phyloP scores from a whole-genome alignment of 2,329 filamentous ascomycete genomes.

The Aspergillus arachidicola region DNA sequence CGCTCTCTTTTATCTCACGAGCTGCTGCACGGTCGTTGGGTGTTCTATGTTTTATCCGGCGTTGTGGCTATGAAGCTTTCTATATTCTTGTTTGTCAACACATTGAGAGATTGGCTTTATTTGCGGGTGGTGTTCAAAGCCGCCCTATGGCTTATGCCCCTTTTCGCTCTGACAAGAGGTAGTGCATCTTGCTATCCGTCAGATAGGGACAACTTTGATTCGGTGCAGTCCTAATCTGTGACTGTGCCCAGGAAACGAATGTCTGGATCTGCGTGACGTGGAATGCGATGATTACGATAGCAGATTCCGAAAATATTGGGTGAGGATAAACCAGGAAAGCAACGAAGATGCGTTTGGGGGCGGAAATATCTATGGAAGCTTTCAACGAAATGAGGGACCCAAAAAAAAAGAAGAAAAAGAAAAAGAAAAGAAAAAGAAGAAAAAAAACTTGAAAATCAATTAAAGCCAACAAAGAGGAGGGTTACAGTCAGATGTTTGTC shows the following conservation, averaged over 20 bases:
- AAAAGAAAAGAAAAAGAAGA: not conserved
- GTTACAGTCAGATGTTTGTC: not conserved
- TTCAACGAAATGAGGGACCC: not conserved
- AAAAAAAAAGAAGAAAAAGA: not conserved
- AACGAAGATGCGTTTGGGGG: too few relatives aligned
- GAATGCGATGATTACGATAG: not conserved
- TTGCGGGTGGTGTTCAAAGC: not conserved
- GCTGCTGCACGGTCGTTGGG: not conserved
- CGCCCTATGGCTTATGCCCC: not conserved
- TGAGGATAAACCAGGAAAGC: not conserved
- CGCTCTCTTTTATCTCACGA: not conserved
- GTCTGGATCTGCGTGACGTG: not conserved
- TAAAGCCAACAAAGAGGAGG: slow-evolving; percentile 14
- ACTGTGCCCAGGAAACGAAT: not conserved
- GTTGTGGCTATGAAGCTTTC: not conserved
- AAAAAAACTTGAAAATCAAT: not conserved
- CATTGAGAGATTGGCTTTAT: not conserved
- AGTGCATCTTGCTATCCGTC: not conserved
- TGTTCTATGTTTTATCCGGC: not conserved
- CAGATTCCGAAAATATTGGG: not conserved
- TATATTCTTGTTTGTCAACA: not conserved
- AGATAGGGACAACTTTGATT: not conserved
- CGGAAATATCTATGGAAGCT: not conserved
- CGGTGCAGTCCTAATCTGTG: not conserved
- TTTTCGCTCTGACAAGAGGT: not conserved